phyloP scores from a whole-genome alignment of 306 rosid species.

The Vicia villosa region DNA sequence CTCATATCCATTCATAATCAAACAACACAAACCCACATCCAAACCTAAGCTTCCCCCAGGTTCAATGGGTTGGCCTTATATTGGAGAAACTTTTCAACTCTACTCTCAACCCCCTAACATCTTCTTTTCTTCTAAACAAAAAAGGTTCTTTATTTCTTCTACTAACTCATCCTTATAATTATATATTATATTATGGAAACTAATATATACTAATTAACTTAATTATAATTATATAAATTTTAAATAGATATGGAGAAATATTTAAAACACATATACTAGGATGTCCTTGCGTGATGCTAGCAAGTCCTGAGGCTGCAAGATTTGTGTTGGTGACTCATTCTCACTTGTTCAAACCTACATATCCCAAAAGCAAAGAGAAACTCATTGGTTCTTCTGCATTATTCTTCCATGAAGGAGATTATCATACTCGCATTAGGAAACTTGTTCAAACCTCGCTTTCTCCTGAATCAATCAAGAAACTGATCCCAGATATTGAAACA shows the following conservation, averaged over 20 bases:
- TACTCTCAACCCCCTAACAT: slow-evolving; percentile 77
- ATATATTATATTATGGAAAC: neutral
- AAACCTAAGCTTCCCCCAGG: slow-evolving; percentile 88
- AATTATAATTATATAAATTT: neutral
- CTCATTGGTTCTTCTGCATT: slow-evolving; percentile 88
- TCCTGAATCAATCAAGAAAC: slow-evolving; percentile 52
- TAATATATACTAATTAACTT: neutral
- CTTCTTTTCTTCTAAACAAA: slow-evolving; percentile 74
- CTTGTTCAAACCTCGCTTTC: slow-evolving; percentile 68
- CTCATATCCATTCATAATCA: slow-evolving; percentile 38
- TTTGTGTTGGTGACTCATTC: slow-evolving; percentile 80
- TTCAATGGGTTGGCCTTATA: slow-evolving; percentile 85
- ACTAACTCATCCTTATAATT: slow-evolving; percentile 5
- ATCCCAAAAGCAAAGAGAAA: slow-evolving; percentile 88
- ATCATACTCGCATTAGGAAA: slow-evolving; percentile 65
- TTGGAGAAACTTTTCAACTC: slow-evolving; percentile 82
- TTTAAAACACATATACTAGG: slow-evolving; percentile 78
- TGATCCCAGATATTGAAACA: slow-evolving; percentile 52
- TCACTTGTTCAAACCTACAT: slow-evolving; percentile 80
- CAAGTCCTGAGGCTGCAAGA: slow-evolving; percentile 78
- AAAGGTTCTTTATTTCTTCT: slow-evolving; percentile 44
- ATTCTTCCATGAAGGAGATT: slow-evolving; percentile 85
- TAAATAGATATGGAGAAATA: slow-evolving; percentile 75
- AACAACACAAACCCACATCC: slow-evolving; percentile 8
- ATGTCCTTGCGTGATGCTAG: slow-evolving; percentile 81